phyloP scores from a whole-genome alignment of 257 asterid species.

The Petunia secreta region DNA sequence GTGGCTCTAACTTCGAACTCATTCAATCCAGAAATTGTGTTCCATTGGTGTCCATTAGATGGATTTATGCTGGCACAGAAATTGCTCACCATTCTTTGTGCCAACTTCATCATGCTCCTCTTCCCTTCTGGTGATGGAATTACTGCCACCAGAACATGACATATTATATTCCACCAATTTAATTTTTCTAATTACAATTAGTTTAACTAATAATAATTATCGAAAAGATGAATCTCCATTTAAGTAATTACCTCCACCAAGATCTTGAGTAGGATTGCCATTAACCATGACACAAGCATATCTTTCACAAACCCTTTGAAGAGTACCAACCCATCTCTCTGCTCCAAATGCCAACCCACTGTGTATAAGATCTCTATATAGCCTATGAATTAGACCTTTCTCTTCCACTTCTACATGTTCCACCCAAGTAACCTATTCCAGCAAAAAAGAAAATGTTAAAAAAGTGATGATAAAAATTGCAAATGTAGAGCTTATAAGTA shows the following conservation, averaged over 20 bases:
- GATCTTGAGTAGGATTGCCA: constrained; percentile 63
- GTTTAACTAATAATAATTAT: neutral
- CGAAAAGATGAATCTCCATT: neutral
- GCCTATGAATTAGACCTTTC: constrained; percentile 56
- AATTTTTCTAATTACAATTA: neutral
- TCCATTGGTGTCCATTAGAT: constrained; percentile 76
- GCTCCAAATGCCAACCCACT: constrained; percentile 92
- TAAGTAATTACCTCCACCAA: constrained; percentile 67
- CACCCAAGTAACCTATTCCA: constrained; percentile 80
- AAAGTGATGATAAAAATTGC: neutral
- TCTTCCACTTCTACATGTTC: constrained; percentile 95
- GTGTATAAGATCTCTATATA: constrained; percentile 71
- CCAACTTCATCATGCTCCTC: constrained; percentile 91
- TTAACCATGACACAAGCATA: constrained; percentile 76
- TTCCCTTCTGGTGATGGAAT: constrained; percentile 83
- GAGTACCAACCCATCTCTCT: constrained; percentile 84
- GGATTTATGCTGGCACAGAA: constrained; percentile 85
- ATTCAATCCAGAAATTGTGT: constrained; percentile 58
- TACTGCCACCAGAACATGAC: constrained; percentile 37
- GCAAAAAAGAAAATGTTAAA: neutral
- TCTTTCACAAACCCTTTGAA: constrained; percentile 84
- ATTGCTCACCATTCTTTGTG: constrained; percentile 84
- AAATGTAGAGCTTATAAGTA: neutral
- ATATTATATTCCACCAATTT: neutral
- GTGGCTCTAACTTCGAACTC: constrained; percentile 86